Conservation (phyloP, 257 asterid genomes). For the Solanum piurae region DNA sequence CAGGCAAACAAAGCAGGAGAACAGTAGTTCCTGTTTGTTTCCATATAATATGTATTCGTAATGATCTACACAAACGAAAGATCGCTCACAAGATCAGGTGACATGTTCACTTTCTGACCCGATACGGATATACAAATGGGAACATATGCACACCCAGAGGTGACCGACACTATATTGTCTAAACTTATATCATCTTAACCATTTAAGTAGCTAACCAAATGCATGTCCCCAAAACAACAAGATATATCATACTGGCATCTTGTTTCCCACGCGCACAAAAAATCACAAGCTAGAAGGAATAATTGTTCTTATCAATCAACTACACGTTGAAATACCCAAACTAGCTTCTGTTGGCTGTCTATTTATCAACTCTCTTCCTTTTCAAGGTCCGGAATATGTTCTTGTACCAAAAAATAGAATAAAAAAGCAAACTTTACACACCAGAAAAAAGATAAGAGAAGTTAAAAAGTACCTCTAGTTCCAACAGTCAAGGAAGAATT, state of each 20-base stretch:
- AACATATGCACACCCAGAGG: background rate
- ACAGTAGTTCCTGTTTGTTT: background rate
- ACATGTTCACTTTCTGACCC: background rate
- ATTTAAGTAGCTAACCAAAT: background rate
- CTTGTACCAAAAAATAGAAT: background rate
- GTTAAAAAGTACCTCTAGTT: slow-evolving; percentile 41
- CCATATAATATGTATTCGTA: background rate
- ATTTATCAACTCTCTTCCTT: background rate
- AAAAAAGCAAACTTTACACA: background rate
- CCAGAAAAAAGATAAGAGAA: background rate
- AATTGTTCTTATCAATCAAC: background rate
- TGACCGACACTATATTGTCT: background rate
- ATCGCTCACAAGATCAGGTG: background rate
- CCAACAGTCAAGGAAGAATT: slow-evolving; percentile 81
- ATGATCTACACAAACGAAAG: background rate
- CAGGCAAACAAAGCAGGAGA: background rate
- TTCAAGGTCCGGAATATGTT: background rate
- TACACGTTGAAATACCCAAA: background rate
- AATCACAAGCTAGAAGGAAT: background rate
- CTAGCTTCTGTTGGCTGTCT: background rate
- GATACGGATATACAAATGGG: background rate
- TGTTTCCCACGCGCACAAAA: background rate
- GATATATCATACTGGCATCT: background rate
- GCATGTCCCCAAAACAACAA: background rate
- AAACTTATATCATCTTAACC: background rate